These are phyloP conservation scores for Fusarium hostae DNA, from an alignment of 2,329 filamentous ascomycete genomes.

Conservation along the genomic window DNA sequence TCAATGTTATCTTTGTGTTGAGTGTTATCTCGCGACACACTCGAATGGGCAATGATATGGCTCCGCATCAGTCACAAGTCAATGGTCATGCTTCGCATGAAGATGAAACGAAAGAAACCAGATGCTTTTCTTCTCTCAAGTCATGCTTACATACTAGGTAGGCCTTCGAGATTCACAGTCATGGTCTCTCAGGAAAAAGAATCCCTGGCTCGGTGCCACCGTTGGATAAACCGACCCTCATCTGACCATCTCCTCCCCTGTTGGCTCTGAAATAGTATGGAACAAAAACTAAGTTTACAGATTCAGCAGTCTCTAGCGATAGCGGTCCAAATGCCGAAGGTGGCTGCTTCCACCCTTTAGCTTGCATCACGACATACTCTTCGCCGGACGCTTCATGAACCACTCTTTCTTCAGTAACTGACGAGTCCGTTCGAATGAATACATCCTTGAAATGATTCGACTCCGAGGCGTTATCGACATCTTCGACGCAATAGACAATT, in stretches of 20 bases:
- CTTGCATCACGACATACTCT: conserved; percentile 15
- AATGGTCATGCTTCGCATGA: no score
- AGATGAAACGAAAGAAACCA: background rate
- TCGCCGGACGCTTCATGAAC: conserved; percentile 7
- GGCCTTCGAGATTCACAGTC: background rate
- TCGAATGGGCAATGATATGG: background rate
- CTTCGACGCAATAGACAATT: conserved; percentile 69
- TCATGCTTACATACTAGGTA: background rate
- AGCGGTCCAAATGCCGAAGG: background rate
- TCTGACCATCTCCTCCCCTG: conserved; percentile 27
- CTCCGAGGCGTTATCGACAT: conserved; percentile 67
- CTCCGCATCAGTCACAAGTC: background rate
- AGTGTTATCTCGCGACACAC: background rate
- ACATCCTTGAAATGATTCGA: conserved; percentile 63
- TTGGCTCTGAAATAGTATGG: conserved; percentile 24
- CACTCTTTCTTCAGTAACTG: conserved; percentile 10
- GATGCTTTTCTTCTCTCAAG: background rate
- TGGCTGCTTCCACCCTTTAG: conserved; percentile 13
- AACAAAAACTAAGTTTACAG: conserved; percentile 7
- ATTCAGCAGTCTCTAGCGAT: background rate
- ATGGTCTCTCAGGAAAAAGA: conserved; percentile 16
- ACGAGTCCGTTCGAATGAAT: background rate
- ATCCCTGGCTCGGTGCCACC: conserved; percentile 5
- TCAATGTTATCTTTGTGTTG: background rate
- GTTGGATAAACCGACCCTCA: conserved; percentile 32